Evolutionary conservation across 768 basidiomycete genomes (phyloP).

Genomic region (Suillus discolor): DNA sequence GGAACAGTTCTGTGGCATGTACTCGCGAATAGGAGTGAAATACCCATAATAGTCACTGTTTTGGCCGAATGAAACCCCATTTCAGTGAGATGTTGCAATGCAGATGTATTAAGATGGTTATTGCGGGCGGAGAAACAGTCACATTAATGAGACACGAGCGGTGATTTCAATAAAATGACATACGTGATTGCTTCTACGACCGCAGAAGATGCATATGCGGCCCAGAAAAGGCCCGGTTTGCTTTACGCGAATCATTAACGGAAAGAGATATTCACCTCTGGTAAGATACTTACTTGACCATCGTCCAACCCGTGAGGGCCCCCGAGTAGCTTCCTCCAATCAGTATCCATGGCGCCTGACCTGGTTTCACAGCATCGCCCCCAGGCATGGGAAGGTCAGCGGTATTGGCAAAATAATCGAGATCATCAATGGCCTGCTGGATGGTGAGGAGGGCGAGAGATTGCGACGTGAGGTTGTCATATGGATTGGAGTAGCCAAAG

Average conservation of each 20-base stretch:
- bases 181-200: conserved; percentile 47
- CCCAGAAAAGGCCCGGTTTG: conserved; percentile 42
- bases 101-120: too few relatives aligned
- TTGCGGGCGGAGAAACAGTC: background rate
- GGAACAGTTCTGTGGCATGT: conserved; percentile 76
- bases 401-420: conserved; percentile 69
- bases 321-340: conserved; percentile 47
- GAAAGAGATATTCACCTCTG: background rate
- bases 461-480: conserved; percentile 54
- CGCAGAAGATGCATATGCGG: conserved; percentile 47
- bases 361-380: conserved; percentile 60
- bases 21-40: conserved; percentile 67
- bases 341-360: conserved; percentile 45
- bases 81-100: too few relatives aligned
- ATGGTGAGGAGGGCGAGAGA: conserved; percentile 66
- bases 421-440: conserved; percentile 74
- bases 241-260: conserved; percentile 20
- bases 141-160: background rate
- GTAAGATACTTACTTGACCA: conserved; percentile 56
- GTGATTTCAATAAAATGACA: conserved; percentile 39
- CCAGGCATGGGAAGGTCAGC: conserved; percentile 68
- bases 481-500: conserved; percentile 77
- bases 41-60: conserved; percentile 37
- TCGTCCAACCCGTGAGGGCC: conserved; percentile 59
- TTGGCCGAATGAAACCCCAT: background rate